Percentiles rank a stretch among this genome's conserved stretches.
These are phyloP conservation scores for Hexamita inflata DNA, from an alignment of 208 protist genomes.

Conservation along the genomic window DNA sequence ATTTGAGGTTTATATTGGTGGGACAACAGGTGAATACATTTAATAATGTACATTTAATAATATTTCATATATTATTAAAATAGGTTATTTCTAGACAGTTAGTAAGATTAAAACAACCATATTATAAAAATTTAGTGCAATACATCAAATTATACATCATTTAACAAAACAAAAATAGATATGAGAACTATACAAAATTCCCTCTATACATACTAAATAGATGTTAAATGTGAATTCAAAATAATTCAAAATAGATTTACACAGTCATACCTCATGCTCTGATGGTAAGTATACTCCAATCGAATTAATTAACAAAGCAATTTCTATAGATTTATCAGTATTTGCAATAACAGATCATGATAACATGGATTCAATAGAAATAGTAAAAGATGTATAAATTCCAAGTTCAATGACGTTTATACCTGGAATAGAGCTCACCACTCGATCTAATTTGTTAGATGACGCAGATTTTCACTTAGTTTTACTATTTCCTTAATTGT, in stretches of 20 bases:
- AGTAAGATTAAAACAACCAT: too few relatives aligned
- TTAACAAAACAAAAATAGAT: too few relatives aligned
- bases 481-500: neutral
- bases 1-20: too few relatives aligned
- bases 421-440: neutral
- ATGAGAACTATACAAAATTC: too few relatives aligned
- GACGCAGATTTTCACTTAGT: neutral
- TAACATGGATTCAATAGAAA: neutral
- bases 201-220: too few relatives aligned
- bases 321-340: neutral
- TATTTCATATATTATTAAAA: too few relatives aligned
- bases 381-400: neutral
- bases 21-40: too few relatives aligned
- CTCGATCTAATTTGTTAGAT: neutral
- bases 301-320: neutral
- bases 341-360: neutral
- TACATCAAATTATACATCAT: too few relatives aligned
- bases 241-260: neutral
- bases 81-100: too few relatives aligned
- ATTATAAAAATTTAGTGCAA: too few relatives aligned
- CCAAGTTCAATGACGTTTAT: neutral
- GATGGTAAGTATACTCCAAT: neutral
- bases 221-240: too few relatives aligned
- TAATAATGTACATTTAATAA: too few relatives aligned
- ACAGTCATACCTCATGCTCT: neutral